Percentiles rank a stretch among this genome's conserved stretches.
Conservation (phyloP, 2,329 filamentous ascomycete species). For the Xylariaceae sp. region DNA sequence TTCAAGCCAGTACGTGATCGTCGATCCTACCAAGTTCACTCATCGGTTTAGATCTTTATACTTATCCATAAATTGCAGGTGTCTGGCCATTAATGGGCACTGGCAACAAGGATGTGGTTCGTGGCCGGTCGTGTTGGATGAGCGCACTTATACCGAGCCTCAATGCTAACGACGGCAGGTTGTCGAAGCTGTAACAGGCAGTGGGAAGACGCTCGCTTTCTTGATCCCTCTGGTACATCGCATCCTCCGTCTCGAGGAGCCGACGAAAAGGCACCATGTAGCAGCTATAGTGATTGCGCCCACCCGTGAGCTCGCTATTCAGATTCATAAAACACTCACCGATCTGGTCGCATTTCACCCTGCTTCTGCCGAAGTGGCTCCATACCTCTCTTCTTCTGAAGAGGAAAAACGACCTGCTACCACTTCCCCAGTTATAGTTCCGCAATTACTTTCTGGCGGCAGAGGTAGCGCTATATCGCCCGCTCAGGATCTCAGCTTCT, state of each 20-base stretch:
- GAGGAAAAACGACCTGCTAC: slow-evolving; percentile 53
- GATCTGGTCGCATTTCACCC: slow-evolving; percentile 78
- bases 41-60: not conserved
- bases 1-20: slow-evolving; percentile 66
- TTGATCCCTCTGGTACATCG: slow-evolving; percentile 72
- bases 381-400: slow-evolving; percentile 47
- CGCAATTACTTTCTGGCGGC: slow-evolving; percentile 84
- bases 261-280: slow-evolving; percentile 84
- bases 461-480: slow-evolving; percentile 59
- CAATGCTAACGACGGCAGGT: slow-evolving; percentile 15
- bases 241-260: slow-evolving; percentile 72
- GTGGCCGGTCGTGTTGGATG: slow-evolving; percentile 2
- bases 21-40: not conserved
- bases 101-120: slow-evolving; percentile 31
- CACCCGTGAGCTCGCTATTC: slow-evolving; percentile 84
- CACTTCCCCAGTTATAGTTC: slow-evolving; percentile 57
- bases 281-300: slow-evolving; percentile 89
- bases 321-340: slow-evolving; percentile 78
- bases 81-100: slow-evolving; percentile 78
- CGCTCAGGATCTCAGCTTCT: slow-evolving; percentile 80
- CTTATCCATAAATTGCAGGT: slow-evolving; percentile 11
- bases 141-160: not conserved
- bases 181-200: slow-evolving; percentile 73
- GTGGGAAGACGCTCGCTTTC: slow-evolving; percentile 80
- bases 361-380: slow-evolving; percentile 65